Evolutionary conservation across 495 filamentous ascomycete species (phyloP).

Genomic region (Tuber borchii): DNA sequence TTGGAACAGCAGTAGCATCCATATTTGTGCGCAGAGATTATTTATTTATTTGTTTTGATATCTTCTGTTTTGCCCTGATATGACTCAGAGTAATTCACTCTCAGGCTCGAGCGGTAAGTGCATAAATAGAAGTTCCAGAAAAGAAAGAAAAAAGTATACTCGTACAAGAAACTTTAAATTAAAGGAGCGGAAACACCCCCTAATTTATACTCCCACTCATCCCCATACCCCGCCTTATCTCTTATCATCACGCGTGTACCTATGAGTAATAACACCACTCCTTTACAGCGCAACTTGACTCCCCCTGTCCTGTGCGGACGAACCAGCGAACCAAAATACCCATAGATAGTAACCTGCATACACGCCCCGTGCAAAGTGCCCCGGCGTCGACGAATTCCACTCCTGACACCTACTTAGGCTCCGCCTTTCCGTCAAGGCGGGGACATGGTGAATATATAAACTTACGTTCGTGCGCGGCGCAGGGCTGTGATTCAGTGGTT

Average conservation of each 20-base stretch:
- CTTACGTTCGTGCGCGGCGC: neutral
- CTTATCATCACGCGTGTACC: neutral
- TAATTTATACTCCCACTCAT: neutral
- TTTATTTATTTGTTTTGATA: neutral
- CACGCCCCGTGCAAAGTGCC: neutral
- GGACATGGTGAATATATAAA: neutral
- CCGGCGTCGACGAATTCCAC: neutral
- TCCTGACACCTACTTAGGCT: neutral
- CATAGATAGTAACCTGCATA: neutral
- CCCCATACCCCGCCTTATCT: neutral
- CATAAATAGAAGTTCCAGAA: neutral
- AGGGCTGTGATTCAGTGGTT: neutral
- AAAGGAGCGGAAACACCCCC: neutral
- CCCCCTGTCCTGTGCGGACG: neutral
- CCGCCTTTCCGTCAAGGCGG: neutral
- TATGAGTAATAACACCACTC: neutral
- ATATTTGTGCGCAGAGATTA: neutral
- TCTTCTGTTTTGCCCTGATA: neutral
- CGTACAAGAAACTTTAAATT: neutral
- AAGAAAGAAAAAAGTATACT: neutral
- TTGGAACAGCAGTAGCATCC: neutral
- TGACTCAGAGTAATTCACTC: neutral
- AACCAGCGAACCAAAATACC: neutral
- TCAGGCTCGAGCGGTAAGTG: neutral
- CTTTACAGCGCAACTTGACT: neutral